A percentile compares a stretch with the other conserved stretches of the same genome.
Conservation (phyloP, 495 filamentous ascomycete species). For the Hyaloscypha bicolor region DNA sequence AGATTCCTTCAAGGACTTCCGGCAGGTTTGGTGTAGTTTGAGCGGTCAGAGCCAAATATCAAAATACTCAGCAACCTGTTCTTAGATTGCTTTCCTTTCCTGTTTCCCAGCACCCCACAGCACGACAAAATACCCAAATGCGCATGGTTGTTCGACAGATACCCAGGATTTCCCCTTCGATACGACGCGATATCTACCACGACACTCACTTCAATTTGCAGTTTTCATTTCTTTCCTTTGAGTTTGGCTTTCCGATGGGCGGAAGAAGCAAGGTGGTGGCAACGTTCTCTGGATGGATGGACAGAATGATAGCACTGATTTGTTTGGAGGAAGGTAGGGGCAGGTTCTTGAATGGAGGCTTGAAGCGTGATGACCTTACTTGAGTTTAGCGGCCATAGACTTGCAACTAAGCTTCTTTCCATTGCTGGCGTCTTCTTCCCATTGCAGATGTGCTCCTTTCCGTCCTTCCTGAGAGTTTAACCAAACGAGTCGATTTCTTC, state of each 20-base stretch:
- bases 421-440: neutral
- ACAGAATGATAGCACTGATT: neutral
- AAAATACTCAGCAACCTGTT: neutral
- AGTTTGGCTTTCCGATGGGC: neutral
- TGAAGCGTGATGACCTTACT: neutral
- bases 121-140: neutral
- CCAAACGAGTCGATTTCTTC: neutral
- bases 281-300: neutral
- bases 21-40: neutral
- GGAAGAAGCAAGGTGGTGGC: neutral
- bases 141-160: neutral
- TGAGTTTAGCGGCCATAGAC: neutral
- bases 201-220: neutral
- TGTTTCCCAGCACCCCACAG: neutral
- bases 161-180: neutral
- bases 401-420: neutral
- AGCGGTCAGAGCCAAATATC: neutral
- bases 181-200: neutral
- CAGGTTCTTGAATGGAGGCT: neutral
- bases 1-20: neutral
- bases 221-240: neutral
- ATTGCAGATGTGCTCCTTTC: neutral
- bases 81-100: neutral
- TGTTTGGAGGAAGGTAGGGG: neutral
- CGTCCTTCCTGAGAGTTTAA: neutral